Base-by-base conservation (phyloP, 257 asterid genomes). In the Solanum virginianum region DNA sequence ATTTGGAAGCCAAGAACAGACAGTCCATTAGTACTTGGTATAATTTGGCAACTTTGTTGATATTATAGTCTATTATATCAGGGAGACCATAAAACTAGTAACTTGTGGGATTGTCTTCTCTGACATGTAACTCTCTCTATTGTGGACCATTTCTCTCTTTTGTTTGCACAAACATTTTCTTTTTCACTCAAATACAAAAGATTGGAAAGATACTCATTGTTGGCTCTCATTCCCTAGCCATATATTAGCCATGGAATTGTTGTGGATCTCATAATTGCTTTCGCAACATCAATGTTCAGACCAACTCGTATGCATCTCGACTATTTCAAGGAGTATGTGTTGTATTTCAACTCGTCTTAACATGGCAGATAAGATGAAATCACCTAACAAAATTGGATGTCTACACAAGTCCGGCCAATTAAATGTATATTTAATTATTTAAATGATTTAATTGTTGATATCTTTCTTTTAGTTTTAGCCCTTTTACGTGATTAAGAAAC, bases 91-190 rank as follows among this genome's bases (percentile, higher is more conserved):
- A 85, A 89, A 91, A 92, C 97, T 91, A 63, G 43, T 80, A 81
- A 89, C 94, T 92, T 89, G 93, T 92, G 97, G 87, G 88, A 65
- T 91, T 93, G 95, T 95, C 97, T 90, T 91, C 87, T 82, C 86
- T 89, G 91, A 88, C 86, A 85, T 84, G 88, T 74, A 87, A 84
- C 84, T 90, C 75, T 89, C 81, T 84, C 89, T 83, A 80, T 83
- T 84, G 90, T 89, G 96, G 93, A 88, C 91, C 94, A 89, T 88
- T 88, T 83, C 56, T 53, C 47, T 77, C 16, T 53, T 49, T 79
- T 29, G n/a, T 83, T 66, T 77, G 72, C 57, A 85, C 82, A 84
- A 66, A 60, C 55, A 68, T 81, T 59, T 71, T 71, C 72, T 65
- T 53, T 83, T 65, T 53, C 85, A 86, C 86, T 89, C 10, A 62